Evolutionary conservation across 2,329 filamentous ascomycete species (phyloP).

Genomic region (Aspergillus calidoustus): DNA sequence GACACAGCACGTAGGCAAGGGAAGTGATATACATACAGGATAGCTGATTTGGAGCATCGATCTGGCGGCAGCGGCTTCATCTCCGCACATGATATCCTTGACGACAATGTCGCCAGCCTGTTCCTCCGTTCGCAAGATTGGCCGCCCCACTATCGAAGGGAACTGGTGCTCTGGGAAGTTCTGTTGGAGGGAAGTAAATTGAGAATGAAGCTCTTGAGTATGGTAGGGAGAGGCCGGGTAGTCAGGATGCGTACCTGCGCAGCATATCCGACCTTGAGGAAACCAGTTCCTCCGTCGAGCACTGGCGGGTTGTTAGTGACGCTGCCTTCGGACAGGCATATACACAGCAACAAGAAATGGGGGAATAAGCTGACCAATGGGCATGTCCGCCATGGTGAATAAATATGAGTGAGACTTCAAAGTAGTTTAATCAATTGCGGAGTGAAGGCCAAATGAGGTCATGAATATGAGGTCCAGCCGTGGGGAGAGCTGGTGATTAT

Average conservation of each 20-base stretch:
- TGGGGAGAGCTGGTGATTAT: slow-evolving; percentile 18
- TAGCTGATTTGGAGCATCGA: slow-evolving; percentile 99
- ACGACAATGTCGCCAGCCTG: slow-evolving; percentile 72
- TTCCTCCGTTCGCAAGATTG: slow-evolving; percentile 96
- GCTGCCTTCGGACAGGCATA: slow-evolving; percentile 22
- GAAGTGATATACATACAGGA: slow-evolving; percentile 61
- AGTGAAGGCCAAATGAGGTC: slow-evolving; percentile 16
- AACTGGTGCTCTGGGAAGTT: slow-evolving; percentile 99
- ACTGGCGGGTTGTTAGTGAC: slow-evolving; percentile 60
- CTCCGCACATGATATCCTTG: slow-evolving; percentile 99
- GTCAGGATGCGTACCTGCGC: slow-evolving; percentile 64
- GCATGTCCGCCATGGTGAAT: slow-evolving; percentile 52
- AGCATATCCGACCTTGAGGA: slow-evolving; percentile 99
- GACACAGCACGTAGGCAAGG: not conserved
- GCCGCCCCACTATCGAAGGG: slow-evolving; percentile 95
- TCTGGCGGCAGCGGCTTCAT: slow-evolving; percentile 92
- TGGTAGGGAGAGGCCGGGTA: slow-evolving; percentile 30
- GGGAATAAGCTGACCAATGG: slow-evolving; percentile 48
- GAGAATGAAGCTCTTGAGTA: slow-evolving; percentile 1
- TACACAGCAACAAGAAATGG: slow-evolving; percentile 14
- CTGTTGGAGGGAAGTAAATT: slow-evolving; percentile 48
- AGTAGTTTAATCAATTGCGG: slow-evolving; percentile 18
- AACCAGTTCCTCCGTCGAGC: slow-evolving; percentile 99
- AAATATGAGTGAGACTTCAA: slow-evolving; percentile 2
- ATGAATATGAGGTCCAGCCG: slow-evolving; percentile 20